Conservation (phyloP, 2,329 filamentous ascomycete species). For the Fusarium luffae region DNA sequence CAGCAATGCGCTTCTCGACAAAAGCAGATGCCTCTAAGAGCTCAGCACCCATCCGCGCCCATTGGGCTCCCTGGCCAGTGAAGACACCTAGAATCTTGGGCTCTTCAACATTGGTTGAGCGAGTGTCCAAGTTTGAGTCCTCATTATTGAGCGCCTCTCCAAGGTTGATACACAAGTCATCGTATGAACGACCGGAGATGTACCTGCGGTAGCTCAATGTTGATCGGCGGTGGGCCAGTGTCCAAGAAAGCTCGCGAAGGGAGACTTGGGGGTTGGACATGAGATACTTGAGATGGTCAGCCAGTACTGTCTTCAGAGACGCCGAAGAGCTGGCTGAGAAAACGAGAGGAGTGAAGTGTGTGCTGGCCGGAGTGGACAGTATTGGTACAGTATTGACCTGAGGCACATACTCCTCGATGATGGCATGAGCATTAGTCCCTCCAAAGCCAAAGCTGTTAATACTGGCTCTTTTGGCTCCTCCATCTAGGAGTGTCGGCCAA, state of each 20-base stretch:
- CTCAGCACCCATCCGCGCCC: slow-evolving; percentile 1
- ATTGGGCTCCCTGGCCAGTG: slow-evolving; percentile 6
- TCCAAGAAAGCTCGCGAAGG: too few species aligned
- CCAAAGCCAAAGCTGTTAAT: slow-evolving; percentile 36
- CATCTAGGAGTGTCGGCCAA: slow-evolving; percentile 6
- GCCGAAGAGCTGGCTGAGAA: too few species aligned
- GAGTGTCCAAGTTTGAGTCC: background rate
- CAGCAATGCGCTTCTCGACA: background rate
- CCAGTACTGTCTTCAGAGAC: too few species aligned
- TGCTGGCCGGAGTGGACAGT: too few species aligned
- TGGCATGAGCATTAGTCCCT: slow-evolving; percentile 29
- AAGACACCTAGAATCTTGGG: slow-evolving; percentile 3
- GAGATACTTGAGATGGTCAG: too few species aligned
- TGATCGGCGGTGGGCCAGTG: too few species aligned
- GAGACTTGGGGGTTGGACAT: too few species aligned
- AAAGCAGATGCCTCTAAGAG: background rate
- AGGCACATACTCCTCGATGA: slow-evolving; percentile 5
- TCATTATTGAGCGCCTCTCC: background rate
- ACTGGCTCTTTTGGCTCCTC: slow-evolving; percentile 19
- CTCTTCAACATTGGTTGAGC: background rate
- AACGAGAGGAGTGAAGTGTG: too few species aligned
- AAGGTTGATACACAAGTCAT: background rate
- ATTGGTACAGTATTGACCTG: too few species aligned
- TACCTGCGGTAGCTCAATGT: too few species aligned
- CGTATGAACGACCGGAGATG: too few species aligned